Conservation (phyloP, 106 monocot species). For the Dactylorhiza incarnata region DNA sequence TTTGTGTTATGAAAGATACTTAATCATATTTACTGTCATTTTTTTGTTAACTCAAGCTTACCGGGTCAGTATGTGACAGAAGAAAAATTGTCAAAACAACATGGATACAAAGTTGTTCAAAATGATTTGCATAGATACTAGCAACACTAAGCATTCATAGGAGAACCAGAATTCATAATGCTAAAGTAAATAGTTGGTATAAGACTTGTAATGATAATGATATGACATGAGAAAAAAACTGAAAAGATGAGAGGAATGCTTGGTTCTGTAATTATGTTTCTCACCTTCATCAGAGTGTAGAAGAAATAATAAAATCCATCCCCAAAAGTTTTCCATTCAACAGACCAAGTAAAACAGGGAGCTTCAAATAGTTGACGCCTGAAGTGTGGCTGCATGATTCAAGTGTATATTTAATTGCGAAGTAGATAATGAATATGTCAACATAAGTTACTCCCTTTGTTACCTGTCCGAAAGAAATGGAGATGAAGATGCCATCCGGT, state of each 20-base stretch:
- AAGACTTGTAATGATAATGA: too few relatives aligned
- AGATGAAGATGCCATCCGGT: conserved; percentile 73
- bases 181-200: too few relatives aligned
- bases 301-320: conserved; percentile 96
- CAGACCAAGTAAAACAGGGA: conserved; percentile 79
- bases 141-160: too few relatives aligned
- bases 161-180: too few relatives aligned
- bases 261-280: not conserved
- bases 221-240: not conserved
- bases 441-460: not conserved
- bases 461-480: conserved; percentile 96
- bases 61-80: too few relatives aligned
- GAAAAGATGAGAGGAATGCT: not conserved
- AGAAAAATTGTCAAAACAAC: too few relatives aligned
- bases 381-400: conserved; percentile 76
- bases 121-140: too few relatives aligned
- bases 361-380: conserved; percentile 71
- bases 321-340: conserved; percentile 68
- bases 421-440: not conserved
- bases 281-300: conserved; percentile 77
- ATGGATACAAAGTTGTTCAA: too few relatives aligned
- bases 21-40: too few relatives aligned
- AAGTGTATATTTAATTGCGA: not conserved
- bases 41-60: too few relatives aligned
- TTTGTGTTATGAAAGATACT: too few relatives aligned